Conservation (phyloP, 306 rosid species). For the Quercus variabilis region DNA sequence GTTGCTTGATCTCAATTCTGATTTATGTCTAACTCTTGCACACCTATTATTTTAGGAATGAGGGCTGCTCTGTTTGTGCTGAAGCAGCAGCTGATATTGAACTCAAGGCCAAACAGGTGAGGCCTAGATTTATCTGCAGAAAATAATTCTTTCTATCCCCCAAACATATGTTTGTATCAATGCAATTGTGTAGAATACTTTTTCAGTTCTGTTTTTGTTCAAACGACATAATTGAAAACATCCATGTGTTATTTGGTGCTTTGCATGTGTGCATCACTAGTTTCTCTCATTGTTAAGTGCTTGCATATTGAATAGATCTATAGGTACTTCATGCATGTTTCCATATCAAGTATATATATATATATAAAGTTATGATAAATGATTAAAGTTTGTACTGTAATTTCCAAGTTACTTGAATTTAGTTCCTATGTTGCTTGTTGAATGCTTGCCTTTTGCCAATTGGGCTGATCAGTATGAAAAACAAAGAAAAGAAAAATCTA, state of each 20-base stretch:
- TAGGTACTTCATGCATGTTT: background rate
- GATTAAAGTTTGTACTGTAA: background rate
- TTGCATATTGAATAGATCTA: background rate
- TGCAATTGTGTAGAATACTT: background rate
- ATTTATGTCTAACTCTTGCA: constrained; percentile 25
- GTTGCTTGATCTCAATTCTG: background rate
- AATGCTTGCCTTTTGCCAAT: background rate
- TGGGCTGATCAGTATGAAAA: background rate
- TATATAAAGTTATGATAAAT: background rate
- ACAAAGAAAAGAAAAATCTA: constrained; percentile 6
- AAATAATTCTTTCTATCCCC: background rate
- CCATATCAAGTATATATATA: too few relatives aligned
- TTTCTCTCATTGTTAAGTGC: background rate
- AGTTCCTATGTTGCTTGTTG: background rate
- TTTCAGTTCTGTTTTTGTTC: background rate
- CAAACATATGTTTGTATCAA: background rate
- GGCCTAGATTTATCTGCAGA: constrained; percentile 2
- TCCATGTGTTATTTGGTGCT: background rate
- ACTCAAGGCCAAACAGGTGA: constrained; percentile 63
- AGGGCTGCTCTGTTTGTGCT: constrained; percentile 34
- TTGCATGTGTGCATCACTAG: background rate
- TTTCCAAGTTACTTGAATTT: background rate
- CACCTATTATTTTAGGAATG: constrained; percentile 46
- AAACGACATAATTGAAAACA: background rate
- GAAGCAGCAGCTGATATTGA: constrained; percentile 46